Conservation (phyloP, 2,329 filamentous ascomycete species). For the Trichophyton benhamiae region DNA sequence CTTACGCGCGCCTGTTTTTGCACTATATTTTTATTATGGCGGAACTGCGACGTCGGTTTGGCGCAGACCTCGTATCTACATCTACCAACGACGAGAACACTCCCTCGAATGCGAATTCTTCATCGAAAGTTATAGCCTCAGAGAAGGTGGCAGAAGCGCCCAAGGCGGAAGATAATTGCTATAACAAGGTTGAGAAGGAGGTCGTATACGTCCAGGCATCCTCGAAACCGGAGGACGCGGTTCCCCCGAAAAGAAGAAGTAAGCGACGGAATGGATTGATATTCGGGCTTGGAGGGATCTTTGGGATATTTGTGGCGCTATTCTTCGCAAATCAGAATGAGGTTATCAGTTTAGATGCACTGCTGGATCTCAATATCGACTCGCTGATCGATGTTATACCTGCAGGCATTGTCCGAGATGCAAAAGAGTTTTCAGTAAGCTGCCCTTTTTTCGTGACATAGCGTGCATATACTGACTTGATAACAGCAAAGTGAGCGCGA, state of each 20-base stretch:
- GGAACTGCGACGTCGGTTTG: slow-evolving; percentile 5
- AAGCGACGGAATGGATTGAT: slow-evolving; percentile 72
- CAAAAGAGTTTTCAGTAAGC: slow-evolving; percentile 68
- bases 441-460: slow-evolving; percentile 13
- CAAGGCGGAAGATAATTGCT: neutral
- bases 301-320: slow-evolving; percentile 74
- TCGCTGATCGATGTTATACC: slow-evolving; percentile 77
- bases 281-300: slow-evolving; percentile 78
- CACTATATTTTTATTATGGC: slow-evolving; percentile 1
- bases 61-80: neutral
- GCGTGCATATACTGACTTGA: slow-evolving; percentile 10
- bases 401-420: slow-evolving; percentile 71
- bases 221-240: neutral
- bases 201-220: neutral
- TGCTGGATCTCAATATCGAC: slow-evolving; percentile 64
- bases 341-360: slow-evolving; percentile 68
- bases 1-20: neutral
- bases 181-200: neutral
- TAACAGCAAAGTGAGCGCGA: slow-evolving; percentile 67
- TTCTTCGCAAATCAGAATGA: slow-evolving; percentile 86
- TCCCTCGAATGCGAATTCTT: neutral
- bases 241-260: slow-evolving; percentile 30
- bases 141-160: neutral
- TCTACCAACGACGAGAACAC: neutral
- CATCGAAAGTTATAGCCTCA: neutral